Evolutionary conservation across 78 protist genomes (phyloP).

Genomic region (Chrysochromulina parva): DNA sequence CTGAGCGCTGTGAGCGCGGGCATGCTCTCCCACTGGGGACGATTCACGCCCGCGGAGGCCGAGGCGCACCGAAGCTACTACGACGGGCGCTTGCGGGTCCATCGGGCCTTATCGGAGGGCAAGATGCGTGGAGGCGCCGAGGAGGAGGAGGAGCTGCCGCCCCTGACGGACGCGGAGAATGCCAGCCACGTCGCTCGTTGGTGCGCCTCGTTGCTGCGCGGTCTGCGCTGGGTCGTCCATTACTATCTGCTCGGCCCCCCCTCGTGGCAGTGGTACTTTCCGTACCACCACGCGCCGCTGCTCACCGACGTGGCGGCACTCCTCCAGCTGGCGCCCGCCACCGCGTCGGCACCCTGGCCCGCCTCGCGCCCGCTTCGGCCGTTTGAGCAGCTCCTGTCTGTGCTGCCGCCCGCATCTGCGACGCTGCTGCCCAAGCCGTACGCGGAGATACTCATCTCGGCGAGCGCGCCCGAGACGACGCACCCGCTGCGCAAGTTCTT

Average conservation of each 20-base stretch:
- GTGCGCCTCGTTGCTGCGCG: neutral
- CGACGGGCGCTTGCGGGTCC: neutral
- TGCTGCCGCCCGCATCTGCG: slow-evolving; percentile 24
- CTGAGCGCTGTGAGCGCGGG: neutral
- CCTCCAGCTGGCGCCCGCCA: neutral
- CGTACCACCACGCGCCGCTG: slow-evolving; percentile 18
- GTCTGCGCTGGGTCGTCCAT: neutral
- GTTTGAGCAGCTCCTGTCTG: slow-evolving; percentile 36
- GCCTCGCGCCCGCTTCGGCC: slow-evolving; percentile 37
- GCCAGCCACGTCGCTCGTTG: neutral
- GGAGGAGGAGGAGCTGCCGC: neutral
- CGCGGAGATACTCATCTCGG: neutral
- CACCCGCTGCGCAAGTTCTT: neutral
- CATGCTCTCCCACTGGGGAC: neutral
- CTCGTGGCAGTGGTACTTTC: neutral
- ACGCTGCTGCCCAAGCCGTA: slow-evolving; percentile 24
- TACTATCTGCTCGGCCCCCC: neutral
- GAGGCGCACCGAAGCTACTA: slow-evolving; percentile 2
- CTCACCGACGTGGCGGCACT: neutral
- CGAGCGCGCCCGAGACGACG: neutral
- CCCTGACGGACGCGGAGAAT: neutral
- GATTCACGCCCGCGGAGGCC: neutral
- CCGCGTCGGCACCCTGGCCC: neutral
- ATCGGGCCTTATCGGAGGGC: neutral
- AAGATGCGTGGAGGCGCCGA: too few species aligned